Evolutionary conservation across 129 eudicot species (phyloP), one percentile per base, ranked within the genome.

Genomic region (Flaveria bidentis): DNA sequence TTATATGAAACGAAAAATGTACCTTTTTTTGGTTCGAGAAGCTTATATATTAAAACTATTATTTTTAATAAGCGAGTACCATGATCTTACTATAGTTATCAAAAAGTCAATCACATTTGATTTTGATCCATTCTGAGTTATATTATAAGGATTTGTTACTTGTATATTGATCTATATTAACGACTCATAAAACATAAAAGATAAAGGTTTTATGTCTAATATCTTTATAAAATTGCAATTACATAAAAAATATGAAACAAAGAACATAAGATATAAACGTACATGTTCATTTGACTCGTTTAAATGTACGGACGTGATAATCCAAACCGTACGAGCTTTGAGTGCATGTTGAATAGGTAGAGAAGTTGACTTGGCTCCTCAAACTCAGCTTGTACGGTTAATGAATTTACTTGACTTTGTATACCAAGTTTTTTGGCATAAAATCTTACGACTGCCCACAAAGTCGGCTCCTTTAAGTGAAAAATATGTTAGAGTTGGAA

Each of bases 371-470:
- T 17, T 67, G 28, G 15, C 51, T 67, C 15, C 67, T 61, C 18
- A 25, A 28, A 15, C 72, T n/a, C 9, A 7, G 15, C 15, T 65
- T 39, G 23, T 11, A 10, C 36, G 8, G 13, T 4, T 30, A 9
- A 60, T 60, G 17, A 60, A 60, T 11, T 23, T 26, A 25, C 17
- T 61, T 26, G 41, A 25, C 67, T 61, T 25, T 25, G 67, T 13
- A 61, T 26, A 61, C 42, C 67, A 61, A 26, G n/a, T 61, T 25
- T 61, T 61, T 26, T 61, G 36, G 67, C 67, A 26, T 61, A 17
- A 10, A 26, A 61, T 25, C 41, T 26, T 42, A 25, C 13, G 64
- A 57, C 33, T 57, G n/a, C 67, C 67, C 18, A 61, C 42, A 61
- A 25, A 61, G 36, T 61, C 42, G 42, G 42, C 67, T 61, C 42